Conservation (phyloP, 148 eudicot species). For the Nyssa sinensis region DNA sequence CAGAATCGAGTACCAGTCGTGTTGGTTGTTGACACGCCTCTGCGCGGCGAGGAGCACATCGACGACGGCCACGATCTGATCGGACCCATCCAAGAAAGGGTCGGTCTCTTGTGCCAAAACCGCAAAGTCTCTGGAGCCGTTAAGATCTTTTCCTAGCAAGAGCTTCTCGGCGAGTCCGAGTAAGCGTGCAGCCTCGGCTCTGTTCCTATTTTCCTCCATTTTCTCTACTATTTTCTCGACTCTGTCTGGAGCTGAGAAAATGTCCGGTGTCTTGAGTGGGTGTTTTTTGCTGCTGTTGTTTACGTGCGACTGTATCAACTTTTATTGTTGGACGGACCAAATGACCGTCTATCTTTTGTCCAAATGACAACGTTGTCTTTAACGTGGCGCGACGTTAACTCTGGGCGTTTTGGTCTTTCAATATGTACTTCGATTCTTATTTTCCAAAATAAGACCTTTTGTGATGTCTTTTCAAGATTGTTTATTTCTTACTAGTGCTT, state of each 20-base stretch:
- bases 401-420: too few species aligned
- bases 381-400: too few species aligned
- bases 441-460: too few species aligned
- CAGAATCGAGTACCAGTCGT: constrained; percentile 73
- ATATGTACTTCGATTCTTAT: too few species aligned
- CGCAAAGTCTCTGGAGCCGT: constrained; percentile 79
- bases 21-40: constrained; percentile 42
- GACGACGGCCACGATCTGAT: constrained; percentile 83
- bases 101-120: constrained; percentile 83
- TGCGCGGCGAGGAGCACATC: constrained; percentile 75
- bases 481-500: too few species aligned
- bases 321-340: too few species aligned
- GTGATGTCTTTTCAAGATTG: too few species aligned
- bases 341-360: too few species aligned
- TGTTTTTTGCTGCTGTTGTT: too few species aligned
- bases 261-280: not conserved
- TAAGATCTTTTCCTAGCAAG: constrained; percentile 54
- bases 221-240: not conserved
- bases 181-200: constrained; percentile 66
- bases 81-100: constrained; percentile 65
- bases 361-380: too few species aligned
- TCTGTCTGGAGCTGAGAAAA: not conserved
- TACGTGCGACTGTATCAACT: too few species aligned
- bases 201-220: constrained; percentile 23
- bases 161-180: constrained; percentile 79